Conservation (phyloP, 164 flowering plant genomes). For the Cinnamomum micranthum region DNA sequence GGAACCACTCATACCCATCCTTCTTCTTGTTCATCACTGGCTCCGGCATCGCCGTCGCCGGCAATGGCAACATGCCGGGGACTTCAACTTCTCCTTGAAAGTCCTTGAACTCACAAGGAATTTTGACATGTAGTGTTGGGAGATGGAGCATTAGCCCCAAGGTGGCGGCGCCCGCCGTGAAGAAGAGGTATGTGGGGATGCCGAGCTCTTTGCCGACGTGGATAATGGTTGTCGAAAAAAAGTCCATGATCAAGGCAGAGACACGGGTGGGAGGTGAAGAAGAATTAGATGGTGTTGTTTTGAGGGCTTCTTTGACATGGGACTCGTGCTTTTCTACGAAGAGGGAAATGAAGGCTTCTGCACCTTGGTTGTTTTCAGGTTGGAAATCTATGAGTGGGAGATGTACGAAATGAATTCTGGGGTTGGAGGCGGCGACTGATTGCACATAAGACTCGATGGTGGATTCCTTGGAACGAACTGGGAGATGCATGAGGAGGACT, state of each 20-base stretch:
- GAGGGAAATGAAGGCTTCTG: background rate
- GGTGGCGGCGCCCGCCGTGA: constrained; percentile 6
- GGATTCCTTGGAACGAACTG: too few species aligned
- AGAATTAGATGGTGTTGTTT: background rate
- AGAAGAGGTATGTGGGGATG: constrained; percentile 34
- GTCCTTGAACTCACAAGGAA: background rate
- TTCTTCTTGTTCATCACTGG: background rate
- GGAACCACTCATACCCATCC: constrained; percentile 3
- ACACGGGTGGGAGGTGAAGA: background rate
- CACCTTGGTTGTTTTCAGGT: too few species aligned
- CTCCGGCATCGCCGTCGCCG: constrained; percentile 4
- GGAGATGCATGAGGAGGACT: too few species aligned
- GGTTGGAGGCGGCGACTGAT: too few species aligned
- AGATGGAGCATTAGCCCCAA: background rate
- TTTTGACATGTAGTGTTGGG: background rate
- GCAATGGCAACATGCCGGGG: constrained; percentile 12
- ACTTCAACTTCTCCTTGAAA: constrained; percentile 1
- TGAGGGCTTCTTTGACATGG: background rate
- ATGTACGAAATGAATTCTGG: too few species aligned
- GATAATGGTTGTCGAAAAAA: constrained; percentile 29
- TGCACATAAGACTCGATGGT: too few species aligned
- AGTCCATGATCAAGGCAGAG: constrained; percentile 16
- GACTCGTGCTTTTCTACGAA: background rate
- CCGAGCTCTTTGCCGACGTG: constrained; percentile 33
- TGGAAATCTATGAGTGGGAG: too few species aligned